Evolutionary conservation across 768 basidiomycete species (phyloP).

Genomic region (Lactifluus volemus): DNA sequence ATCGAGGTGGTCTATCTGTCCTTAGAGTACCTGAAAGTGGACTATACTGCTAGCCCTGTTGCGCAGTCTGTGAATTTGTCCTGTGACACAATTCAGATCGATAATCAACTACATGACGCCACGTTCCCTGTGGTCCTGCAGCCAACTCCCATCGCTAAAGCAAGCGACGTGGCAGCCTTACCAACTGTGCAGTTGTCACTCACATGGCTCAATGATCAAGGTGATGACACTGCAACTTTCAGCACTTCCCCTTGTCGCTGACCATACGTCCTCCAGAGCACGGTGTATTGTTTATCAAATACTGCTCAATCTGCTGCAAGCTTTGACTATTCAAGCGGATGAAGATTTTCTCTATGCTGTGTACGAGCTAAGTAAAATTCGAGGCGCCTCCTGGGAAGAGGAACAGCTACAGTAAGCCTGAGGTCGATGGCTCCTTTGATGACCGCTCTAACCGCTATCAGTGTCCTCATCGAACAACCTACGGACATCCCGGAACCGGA

Average conservation of each 20-base stretch:
- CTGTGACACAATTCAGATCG: slow-evolving; percentile 85
- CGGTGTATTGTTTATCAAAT: slow-evolving; percentile 96
- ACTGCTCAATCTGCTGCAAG: slow-evolving; percentile 91
- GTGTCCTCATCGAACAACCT: slow-evolving; percentile 64
- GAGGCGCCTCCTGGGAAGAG: slow-evolving; percentile 85
- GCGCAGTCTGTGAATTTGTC: slow-evolving; percentile 75
- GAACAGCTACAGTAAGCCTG: slow-evolving; percentile 59
- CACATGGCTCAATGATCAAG: slow-evolving; percentile 88
- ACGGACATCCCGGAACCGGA: slow-evolving; percentile 65
- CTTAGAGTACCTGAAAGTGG: slow-evolving; percentile 67
- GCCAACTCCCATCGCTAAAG: slow-evolving; percentile 78
- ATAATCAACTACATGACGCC: slow-evolving; percentile 97
- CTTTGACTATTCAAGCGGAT: slow-evolving; percentile 92
- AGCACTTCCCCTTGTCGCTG: not conserved
- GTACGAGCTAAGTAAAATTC: slow-evolving; percentile 85
- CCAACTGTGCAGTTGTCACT: slow-evolving; percentile 87
- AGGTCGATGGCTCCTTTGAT: not conserved
- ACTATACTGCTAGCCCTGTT: slow-evolving; percentile 70
- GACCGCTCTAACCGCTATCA: slow-evolving; percentile 24
- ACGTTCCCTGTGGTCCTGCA: slow-evolving; percentile 92
- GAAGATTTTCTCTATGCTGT: slow-evolving; percentile 92
- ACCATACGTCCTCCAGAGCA: slow-evolving; percentile 50
- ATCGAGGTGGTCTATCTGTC: slow-evolving; percentile 88
- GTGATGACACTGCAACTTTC: slow-evolving; percentile 33
- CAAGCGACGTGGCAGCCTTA: slow-evolving; percentile 65